A percentile compares a stretch with the other conserved stretches of the same genome.
phyloP scores from a whole-genome alignment of 805 yeast genomes.

The Candida awuae region DNA sequence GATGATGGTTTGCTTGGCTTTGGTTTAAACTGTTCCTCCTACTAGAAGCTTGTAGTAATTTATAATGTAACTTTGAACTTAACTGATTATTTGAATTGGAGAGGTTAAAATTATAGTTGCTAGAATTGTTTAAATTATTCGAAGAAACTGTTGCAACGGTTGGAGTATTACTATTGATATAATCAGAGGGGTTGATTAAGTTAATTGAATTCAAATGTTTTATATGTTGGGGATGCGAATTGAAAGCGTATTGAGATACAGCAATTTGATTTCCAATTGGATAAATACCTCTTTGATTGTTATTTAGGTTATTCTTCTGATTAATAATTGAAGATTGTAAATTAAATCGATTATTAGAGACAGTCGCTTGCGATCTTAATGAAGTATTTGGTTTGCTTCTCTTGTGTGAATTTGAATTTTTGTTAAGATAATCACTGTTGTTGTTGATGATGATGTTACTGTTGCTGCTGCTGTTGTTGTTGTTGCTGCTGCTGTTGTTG shows the following conservation, averaged over 20 bases:
- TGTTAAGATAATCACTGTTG: too few relatives aligned
- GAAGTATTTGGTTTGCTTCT: slow-evolving; percentile 1
- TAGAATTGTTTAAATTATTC: not conserved
- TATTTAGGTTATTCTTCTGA: slow-evolving; percentile 2
- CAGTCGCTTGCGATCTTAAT: slow-evolving; percentile 15
- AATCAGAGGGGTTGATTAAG: not conserved
- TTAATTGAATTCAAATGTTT: too few relatives aligned
- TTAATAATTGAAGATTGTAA: slow-evolving; percentile 23
- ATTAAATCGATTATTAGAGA: slow-evolving; percentile 26
- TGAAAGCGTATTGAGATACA: slow-evolving; percentile 5
- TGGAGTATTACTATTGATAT: slow-evolving; percentile 7
- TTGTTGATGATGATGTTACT: too few relatives aligned
- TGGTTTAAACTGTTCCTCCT: too few relatives aligned
- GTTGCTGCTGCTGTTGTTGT: not conserved
- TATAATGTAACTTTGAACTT: slow-evolving; percentile 7
- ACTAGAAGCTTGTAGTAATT: slow-evolving; percentile 3
- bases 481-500: not conserved
- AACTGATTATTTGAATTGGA: slow-evolving; percentile 7
- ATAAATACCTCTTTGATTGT: not conserved
- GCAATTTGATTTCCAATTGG: slow-evolving; percentile 1
- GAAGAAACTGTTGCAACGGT: slow-evolving; percentile 2
- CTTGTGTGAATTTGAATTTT: too few relatives aligned
- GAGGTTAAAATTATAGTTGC: slow-evolving; percentile 3
- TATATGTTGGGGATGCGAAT: slow-evolving; percentile 1
- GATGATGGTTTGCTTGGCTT: too few relatives aligned